Conservation (phyloP, 345 rosid genomes). For the Iberis pinnata region DNA sequence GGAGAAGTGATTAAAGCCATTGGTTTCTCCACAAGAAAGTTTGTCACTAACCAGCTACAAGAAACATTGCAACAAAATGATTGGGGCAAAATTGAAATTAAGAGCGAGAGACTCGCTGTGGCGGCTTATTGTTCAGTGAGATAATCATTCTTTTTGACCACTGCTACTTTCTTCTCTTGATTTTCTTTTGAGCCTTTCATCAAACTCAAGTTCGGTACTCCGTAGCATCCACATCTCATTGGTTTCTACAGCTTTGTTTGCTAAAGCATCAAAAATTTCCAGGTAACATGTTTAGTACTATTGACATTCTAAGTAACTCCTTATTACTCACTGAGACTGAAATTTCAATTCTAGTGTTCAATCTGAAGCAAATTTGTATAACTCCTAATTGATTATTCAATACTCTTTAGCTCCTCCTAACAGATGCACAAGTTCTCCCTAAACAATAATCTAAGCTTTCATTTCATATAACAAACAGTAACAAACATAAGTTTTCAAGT, state of each 20-base stretch:
- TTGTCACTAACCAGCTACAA: background rate
- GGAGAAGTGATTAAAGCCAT: slow-evolving; percentile 1
- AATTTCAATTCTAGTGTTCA: no score
- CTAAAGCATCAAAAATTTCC: slow-evolving; percentile 39
- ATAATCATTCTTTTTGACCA: slow-evolving; percentile 36
- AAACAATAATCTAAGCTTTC: background rate
- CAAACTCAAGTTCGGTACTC: slow-evolving; percentile 58
- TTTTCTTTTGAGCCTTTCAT: slow-evolving; percentile 42
- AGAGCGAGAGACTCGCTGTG: slow-evolving; percentile 41
- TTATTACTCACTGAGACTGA: no score
- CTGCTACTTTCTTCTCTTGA: slow-evolving; percentile 37
- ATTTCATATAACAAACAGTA: background rate
- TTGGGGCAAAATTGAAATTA: background rate
- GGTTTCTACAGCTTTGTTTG: slow-evolving; percentile 76
- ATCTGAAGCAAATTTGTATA: no score
- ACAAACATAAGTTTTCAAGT: slow-evolving; percentile 8
- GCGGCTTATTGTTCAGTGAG: slow-evolving; percentile 71
- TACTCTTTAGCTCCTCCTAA: slow-evolving; percentile 69
- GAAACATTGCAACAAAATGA: background rate
- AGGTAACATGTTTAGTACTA: no score
- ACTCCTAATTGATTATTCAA: no score
- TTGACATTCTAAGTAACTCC: background rate
- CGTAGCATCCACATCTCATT: slow-evolving; percentile 85
- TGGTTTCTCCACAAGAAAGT: background rate
- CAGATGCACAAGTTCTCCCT: slow-evolving; percentile 91